Evolutionary conservation across 371 early-diverging fungal genomes (phyloP), one percentile per base, ranked within the genome.

Genomic region (Mucor circinelloides): DNA sequence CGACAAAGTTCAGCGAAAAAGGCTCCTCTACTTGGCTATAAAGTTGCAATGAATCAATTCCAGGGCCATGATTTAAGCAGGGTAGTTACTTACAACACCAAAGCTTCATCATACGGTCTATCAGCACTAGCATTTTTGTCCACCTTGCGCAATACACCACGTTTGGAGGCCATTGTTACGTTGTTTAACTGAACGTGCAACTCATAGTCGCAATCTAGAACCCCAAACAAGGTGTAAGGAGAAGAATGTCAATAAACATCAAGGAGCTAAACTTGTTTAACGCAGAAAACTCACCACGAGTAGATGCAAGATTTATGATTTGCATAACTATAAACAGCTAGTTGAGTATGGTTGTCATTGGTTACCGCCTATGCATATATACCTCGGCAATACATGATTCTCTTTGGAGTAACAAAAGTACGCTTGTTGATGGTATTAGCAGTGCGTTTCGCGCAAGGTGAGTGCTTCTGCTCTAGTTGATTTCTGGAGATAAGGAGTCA

Each of bases 301-400:
- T 64, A 3, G 71, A 71, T 30, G 60, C 71, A 28, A 56, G 55
- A 50, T 71, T 71, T 31, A 71, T 60, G 15, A 71, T 71, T 30
- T 71, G 71, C 71, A 67, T 67, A 13, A 71, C 71, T 71, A 50
- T 56, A 38, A 23, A 31, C 28, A 48, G 27, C 23, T 13, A 52
- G 19, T 13, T 52, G 3, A 52, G 13, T 55, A 55, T 30, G 48
- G 3, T 2, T 25, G 50, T 12, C 8, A 25, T 3, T 50, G 8
- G 46, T 46, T 46, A 5, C 0, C 25, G 25, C 13, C 9, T 52
- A 13, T 36, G 10, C 52, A 17, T 17, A 5, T 15, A 31, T 17
- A 55, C 71, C 71, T 67, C 64, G 59, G 12, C 67, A 67, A 48
- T 71, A 63, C 67, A 71, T 67, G 21, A 71, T 64, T 59, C 71